phyloP scores from a whole-genome alignment of 805 yeast species.

The Clavispora phyllophila region DNA sequence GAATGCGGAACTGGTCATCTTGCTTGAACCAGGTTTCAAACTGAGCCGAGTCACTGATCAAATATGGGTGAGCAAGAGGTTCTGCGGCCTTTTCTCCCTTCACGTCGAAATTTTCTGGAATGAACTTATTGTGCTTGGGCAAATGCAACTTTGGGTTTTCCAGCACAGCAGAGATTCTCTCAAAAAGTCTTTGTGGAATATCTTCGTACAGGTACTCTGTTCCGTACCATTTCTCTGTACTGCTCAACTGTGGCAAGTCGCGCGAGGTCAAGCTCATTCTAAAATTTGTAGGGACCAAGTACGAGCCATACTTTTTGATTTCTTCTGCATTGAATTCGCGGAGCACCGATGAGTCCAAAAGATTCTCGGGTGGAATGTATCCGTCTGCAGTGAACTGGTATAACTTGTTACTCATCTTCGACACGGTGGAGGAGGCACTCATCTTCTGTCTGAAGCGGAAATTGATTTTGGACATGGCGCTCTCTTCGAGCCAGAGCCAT shows the following conservation, averaged over 20 bases:
- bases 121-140: conserved; percentile 74
- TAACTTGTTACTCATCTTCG: conserved; percentile 56
- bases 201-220: conserved; percentile 61
- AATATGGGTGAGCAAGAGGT: conserved; percentile 53
- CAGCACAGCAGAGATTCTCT: conserved; percentile 26
- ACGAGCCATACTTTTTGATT: conserved; percentile 45
- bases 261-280: conserved; percentile 52
- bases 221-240: conserved; percentile 83
- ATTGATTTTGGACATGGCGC: conserved; percentile 58
- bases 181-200: conserved; percentile 36
- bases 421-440: conserved; percentile 68
- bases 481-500: conserved; percentile 78
- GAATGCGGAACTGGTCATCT: conserved; percentile 85
- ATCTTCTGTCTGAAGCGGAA: conserved; percentile 80
- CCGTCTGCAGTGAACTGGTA: conserved; percentile 39
- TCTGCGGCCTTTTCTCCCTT: conserved; percentile 30
- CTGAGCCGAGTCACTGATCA: conserved; percentile 48
- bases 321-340: conserved; percentile 54
- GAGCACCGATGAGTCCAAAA: conserved; percentile 54
- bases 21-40: conserved; percentile 80
- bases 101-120: conserved; percentile 74
- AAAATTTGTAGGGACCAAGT: conserved; percentile 55
- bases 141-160: conserved; percentile 39
- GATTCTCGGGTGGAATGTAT: conserved; percentile 56
- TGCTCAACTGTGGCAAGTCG: conserved; percentile 41